These are phyloP conservation scores for Nannochloropsis gaditana DNA, from an alignment of 108 stramenopile species.

Conservation along the genomic window DNA sequence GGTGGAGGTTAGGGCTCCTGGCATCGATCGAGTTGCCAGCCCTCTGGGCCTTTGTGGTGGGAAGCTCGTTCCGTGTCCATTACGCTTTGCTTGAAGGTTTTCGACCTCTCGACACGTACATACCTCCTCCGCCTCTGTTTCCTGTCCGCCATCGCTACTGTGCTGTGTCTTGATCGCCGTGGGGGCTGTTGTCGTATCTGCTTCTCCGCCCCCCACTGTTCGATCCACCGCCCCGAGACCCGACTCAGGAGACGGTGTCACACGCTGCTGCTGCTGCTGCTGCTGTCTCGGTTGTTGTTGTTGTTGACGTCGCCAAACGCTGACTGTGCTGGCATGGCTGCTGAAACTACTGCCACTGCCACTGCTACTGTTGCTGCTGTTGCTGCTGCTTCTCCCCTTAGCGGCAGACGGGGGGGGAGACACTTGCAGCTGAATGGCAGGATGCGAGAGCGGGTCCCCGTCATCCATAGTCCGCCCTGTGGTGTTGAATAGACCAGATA, in stretches of 20 bases:
- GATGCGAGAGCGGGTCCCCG: neutral
- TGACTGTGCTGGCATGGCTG: neutral
- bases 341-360: neutral
- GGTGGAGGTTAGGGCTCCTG: too few relatives aligned
- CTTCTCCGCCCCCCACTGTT: too few relatives aligned
- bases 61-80: too few relatives aligned
- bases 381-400: neutral
- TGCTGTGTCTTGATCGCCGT: neutral
- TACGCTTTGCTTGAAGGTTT: too few relatives aligned
- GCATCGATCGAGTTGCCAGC: too few relatives aligned
- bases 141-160: neutral
- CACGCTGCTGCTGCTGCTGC: neutral
- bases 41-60: too few relatives aligned
- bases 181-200: neutral
- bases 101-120: neutral
- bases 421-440: slow-evolving; percentile 3
- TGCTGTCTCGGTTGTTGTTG: neutral
- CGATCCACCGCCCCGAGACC: too few relatives aligned
- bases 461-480: neutral
- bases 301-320: neutral
- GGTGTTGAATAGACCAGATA: too few relatives aligned
- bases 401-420: neutral
- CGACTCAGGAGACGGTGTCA: too few relatives aligned
- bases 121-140: neutral
- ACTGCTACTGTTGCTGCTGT: slow-evolving; percentile 1